phyloP scores from a whole-genome alignment of 768 basidiomycete genomes.

The Suillus alpinus region DNA sequence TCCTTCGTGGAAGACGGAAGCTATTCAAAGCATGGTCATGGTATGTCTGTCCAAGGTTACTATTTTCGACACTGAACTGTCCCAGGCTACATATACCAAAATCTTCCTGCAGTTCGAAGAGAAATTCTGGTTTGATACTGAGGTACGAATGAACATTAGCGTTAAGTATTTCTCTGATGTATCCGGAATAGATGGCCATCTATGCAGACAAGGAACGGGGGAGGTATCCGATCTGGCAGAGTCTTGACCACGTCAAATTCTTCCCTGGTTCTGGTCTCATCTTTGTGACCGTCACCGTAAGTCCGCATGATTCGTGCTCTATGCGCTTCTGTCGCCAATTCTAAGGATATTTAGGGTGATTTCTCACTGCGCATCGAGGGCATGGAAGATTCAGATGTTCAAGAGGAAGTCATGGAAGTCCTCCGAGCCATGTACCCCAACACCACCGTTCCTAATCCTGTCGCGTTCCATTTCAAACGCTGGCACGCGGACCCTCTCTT shows the following conservation, averaged over 20 bases:
- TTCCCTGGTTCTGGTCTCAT: conserved; percentile 57
- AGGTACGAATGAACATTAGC: conserved; percentile 22
- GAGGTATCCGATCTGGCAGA: conserved; percentile 67
- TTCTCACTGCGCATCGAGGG: conserved; percentile 58
- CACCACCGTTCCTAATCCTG: conserved; percentile 50
- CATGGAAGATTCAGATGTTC: conserved; percentile 44
- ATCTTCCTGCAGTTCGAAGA: conserved; percentile 62
- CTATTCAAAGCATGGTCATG: conserved; percentile 62
- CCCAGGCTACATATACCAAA: conserved; percentile 58
- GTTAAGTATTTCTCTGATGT: neutral
- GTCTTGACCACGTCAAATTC: conserved; percentile 54
- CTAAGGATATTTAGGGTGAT: conserved; percentile 44
- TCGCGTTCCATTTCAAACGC: conserved; percentile 51
- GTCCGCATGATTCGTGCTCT: neutral
- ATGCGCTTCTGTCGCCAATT: neutral
- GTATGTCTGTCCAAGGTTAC: conserved; percentile 23
- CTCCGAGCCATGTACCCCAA: conserved; percentile 60
- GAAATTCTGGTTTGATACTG: conserved; percentile 57
- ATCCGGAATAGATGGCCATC: conserved; percentile 34
- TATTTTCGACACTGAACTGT: neutral
- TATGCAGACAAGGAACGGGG: conserved; percentile 60
- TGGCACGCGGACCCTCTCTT: conserved; percentile 52
- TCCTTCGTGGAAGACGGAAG: conserved; percentile 63
- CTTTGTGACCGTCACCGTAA: conserved; percentile 27
- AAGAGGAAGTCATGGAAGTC: conserved; percentile 53